Evolutionary conservation across 345 rosid species (phyloP), one percentile per base, ranked within the genome.

Genomic region (Viola odorata): DNA sequence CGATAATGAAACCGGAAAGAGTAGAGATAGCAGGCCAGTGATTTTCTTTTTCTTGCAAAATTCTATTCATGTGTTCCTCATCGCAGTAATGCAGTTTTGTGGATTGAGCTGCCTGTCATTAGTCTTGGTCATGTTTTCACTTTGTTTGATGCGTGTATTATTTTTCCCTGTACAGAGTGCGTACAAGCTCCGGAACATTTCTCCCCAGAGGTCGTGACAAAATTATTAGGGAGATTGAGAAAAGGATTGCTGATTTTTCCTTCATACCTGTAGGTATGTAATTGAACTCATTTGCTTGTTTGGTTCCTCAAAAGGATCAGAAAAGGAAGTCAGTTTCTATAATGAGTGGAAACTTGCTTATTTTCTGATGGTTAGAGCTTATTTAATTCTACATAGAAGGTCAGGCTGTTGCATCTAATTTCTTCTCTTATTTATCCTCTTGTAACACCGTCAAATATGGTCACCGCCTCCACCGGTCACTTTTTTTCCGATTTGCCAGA

Each of bases 181-280:
- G 97, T 13, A 90, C 97, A 14, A 90, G 96, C 75, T 88, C 91
- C 37, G 96, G 96, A 36, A 86, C 95, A 10, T 94, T 94, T 73
- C 78, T 94, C 37, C 6, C 70, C 3, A 81, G 99, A 85, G 96
- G 95, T 11, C 80, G 82, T 45, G 95, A 94, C 73, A 88, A 86
- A 76, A 77, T 63, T 45, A 60, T 94, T 64, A 75, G 91, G 66
- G 75, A 74, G 8, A 90, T 90, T 65, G 99, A 94, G 83, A 79
- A 86, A 69, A 86, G 91, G 67, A 90, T 94, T 64, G 74, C 96
- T 58, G 95, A 90, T 84, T 90, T 86, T 61, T 72, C 91, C 61
- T 94, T 94, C 82, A 78, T 90, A 57, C 97, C 99, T 14, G 80
- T 66, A 52, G 99, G 99, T 90, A 75, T 63, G 88, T 52, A 58